Base-by-base conservation (phyloP, 352 stramenopile species). In the Pythium chondricola region DNA sequence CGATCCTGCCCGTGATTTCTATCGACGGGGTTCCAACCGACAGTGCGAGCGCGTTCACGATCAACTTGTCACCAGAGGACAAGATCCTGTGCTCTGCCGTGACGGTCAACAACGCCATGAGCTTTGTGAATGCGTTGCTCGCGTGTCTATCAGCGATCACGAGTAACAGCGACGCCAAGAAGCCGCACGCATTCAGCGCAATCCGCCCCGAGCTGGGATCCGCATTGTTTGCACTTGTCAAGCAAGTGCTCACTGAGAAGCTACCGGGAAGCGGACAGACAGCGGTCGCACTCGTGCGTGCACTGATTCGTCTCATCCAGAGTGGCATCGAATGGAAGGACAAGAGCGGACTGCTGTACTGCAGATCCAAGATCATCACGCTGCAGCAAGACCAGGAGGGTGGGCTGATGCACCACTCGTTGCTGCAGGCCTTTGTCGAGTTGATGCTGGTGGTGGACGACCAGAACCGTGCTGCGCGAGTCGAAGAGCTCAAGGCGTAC, bases 371-470 rank as follows among this genome's bases (percentile, higher is more conserved):
- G 62, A 90, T 94, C 35, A 91, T 90, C 65, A 64, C 63, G 21
- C 58, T 94, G 1, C 79, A 81, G 43, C 81, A 91, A 66, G 81
- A 94, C 10, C 77, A 92, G 45, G 80, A 93, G 32, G 69, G 71
- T 10, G 74, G 77, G 11, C 62, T 92, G 16, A 92, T 87, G 70
- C 44, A 87, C 8, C 85, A 79, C 26, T 63, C 77, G 11, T 53
- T 95, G 6, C 51, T 93, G 3, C 83, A 95, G 36, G 83, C 75
- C 2, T 72, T 95, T 32, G 68, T 93, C 1, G 83, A 95, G 39
- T 68, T 95, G 3, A 82, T 95, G 69, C 52, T 95, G 3, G 72
- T 83, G 8, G 82, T 92, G 2, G 78, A 95, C 17, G 76, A 88
- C 33, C 77, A 92, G 35, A 77, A 88, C 47, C 65, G 66, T 2